A percentile compares a stretch with the other conserved stretches of the same genome.
Evolutionary conservation across 116 monocot genomes (phyloP).

Genomic region (Iris pallida): DNA sequence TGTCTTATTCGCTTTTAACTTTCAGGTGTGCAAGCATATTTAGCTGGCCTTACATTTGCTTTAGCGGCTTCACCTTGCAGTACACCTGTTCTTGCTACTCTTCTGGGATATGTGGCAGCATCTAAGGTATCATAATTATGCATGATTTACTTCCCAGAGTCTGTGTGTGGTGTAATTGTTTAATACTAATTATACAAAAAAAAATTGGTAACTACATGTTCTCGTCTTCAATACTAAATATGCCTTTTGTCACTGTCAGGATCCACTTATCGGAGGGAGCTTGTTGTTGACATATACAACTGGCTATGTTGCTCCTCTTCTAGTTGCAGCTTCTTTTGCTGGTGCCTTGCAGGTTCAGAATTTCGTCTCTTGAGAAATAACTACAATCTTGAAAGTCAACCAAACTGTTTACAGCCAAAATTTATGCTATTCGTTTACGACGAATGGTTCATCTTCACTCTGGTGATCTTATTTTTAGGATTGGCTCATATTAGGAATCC

Average conservation of each 20-base stretch:
- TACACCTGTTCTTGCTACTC: constrained; percentile 91
- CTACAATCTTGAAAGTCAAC: no score
- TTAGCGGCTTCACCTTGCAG: constrained; percentile 98
- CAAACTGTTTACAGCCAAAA: no score
- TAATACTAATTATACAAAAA: not conserved
- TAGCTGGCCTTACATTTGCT: constrained; percentile 95
- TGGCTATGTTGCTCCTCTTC: constrained; percentile 95
- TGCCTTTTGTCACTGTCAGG: constrained; percentile 19
- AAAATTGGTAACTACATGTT: not conserved
- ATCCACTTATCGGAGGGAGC: constrained; percentile 83
- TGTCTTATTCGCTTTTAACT: not conserved
- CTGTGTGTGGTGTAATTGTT: not conserved
- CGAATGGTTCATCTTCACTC: no score
- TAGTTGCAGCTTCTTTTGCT: constrained; percentile 95
- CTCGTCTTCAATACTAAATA: not conserved
- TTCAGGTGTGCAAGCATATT: constrained; percentile 93
- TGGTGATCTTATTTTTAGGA: no score
- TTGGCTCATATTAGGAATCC: no score
- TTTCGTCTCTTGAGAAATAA: not conserved
- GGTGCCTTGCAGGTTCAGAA: constrained; percentile 74
- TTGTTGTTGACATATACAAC: constrained; percentile 89
- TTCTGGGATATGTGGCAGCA: constrained; percentile 89
- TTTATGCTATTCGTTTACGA: no score
- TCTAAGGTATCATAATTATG: constrained; percentile 54
- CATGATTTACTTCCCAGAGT: not conserved